Base-by-base conservation (phyloP, 768 basidiomycete species). In the Xerocomellus dryophilus region DNA sequence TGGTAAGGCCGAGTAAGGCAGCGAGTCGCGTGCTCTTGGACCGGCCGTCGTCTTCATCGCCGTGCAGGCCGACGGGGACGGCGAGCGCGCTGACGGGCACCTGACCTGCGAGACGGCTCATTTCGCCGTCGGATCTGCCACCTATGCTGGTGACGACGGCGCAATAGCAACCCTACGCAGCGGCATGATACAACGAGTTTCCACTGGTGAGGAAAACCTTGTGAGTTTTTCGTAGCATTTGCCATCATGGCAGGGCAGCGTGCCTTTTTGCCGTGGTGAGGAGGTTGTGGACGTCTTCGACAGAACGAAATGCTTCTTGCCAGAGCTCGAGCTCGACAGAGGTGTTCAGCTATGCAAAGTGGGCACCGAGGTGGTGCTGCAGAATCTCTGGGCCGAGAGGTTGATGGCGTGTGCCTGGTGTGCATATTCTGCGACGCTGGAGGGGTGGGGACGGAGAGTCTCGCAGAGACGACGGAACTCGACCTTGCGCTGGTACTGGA, bases 251-350 rank as follows among this genome's bases (percentile, higher is more conserved):
- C 81, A 0, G 93, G 92, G 32, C 93, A 86, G 1, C 93, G 92
- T 0, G 91, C 84, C 73, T 94, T 96, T 71, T 96, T 96, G 90
- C 88, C 82, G 93, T 86, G 11, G 86, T 90, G 60, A 99, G 83
- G 34, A 98, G 81, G 64, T 94, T 93, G 76, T 98, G 96, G 36
- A 98, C 90, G 70, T 99, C 96, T 71, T 99, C 96, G 56, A 98
- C 93, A 38, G 93, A 93, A 56, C 96, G 89, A 82, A 98, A 99
- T 9, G 93, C 96, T 66, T 98, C 96, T 67, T 98, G 95, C 96
- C 96, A 99, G 25, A 99, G 81, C 73, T 99, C 96, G 59, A 99
- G 86, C 71, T 98, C 94, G 61, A 98, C 94, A 2, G 94, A 93
- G 18, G 93, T 90, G 65, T 94, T 93, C 57, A 98, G 83, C 76